phyloP scores from a whole-genome alignment of 2,329 filamentous ascomycete genomes.

The Stachybotrys chlorohalonatus region DNA sequence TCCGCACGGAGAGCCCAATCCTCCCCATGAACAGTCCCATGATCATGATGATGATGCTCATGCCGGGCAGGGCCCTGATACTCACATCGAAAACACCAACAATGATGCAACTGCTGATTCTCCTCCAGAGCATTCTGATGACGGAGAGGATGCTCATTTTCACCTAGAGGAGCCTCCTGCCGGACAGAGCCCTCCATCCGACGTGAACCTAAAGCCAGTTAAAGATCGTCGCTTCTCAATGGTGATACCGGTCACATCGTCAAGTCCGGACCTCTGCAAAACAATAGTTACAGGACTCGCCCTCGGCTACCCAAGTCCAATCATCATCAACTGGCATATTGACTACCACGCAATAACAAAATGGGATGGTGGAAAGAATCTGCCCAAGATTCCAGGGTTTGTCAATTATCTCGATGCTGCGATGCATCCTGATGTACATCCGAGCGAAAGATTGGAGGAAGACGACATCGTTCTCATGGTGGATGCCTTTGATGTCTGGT shows the following conservation, averaged over 20 bases:
- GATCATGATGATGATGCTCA: no score
- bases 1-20: no score
- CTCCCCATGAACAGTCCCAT: no score
- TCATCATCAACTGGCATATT: constrained; percentile 13
- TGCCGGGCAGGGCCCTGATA: not conserved
- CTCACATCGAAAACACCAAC: not conserved
- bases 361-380: constrained; percentile 8
- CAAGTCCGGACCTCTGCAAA: constrained; percentile 13
- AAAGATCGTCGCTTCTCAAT: constrained; percentile 8
- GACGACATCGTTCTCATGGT: constrained; percentile 15
- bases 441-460: constrained; percentile 5
- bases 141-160: not conserved
- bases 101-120: no score
- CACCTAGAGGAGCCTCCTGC: not conserved
- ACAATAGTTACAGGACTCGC: constrained; percentile 9
- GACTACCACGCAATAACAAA: constrained; percentile 4
- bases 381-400: constrained; percentile 12
- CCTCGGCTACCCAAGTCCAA: constrained; percentile 11
- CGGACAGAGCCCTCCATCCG: not conserved
- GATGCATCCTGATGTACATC: constrained; percentile 2
- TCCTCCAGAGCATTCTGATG: no score
- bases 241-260: constrained; percentile 9
- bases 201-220: not conserved
- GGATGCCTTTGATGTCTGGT: constrained; percentile 18
- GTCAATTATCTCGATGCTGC: constrained; percentile 10